Evolutionary conservation across 148 eudicot species (phyloP).

Genomic region (Bassia scoparia): DNA sequence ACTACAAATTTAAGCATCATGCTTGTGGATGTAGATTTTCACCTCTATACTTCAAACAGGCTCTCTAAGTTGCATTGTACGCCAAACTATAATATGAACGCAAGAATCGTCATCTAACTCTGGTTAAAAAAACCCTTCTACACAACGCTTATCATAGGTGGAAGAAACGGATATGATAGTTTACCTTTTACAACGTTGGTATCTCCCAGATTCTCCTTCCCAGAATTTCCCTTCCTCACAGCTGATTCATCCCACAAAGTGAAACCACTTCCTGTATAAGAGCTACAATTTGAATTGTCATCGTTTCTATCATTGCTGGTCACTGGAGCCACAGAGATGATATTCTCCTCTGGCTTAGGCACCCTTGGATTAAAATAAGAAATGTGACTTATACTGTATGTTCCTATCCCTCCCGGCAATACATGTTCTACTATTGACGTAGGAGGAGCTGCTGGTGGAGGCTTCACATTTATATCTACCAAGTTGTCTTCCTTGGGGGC

Average conservation of each 20-base stretch:
- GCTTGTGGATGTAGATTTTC: background rate
- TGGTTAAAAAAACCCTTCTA: background rate
- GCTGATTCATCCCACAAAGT: slow-evolving; percentile 85
- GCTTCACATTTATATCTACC: slow-evolving; percentile 41
- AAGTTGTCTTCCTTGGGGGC: slow-evolving; percentile 44
- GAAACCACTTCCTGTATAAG: slow-evolving; percentile 79
- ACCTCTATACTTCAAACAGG: background rate
- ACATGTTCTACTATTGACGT: slow-evolving; percentile 51
- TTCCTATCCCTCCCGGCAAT: slow-evolving; percentile 82
- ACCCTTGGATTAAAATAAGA: slow-evolving; percentile 55
- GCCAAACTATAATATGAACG: background rate
- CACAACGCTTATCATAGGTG: background rate
- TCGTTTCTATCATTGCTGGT: slow-evolving; percentile 56
- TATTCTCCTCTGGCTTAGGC: slow-evolving; percentile 58
- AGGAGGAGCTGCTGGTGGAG: slow-evolving; percentile 42
- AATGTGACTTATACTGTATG: slow-evolving; percentile 68
- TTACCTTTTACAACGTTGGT: slow-evolving; percentile 58
- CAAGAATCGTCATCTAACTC: background rate
- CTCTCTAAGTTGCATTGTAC: background rate
- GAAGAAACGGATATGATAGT: background rate
- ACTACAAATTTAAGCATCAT: background rate
- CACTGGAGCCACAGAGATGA: slow-evolving; percentile 41
- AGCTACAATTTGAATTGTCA: slow-evolving; percentile 67
- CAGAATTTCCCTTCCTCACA: slow-evolving; percentile 67
- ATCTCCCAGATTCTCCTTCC: slow-evolving; percentile 73